A percentile compares a stretch with the other conserved stretches of the same genome.
Evolutionary conservation across 805 yeast genomes (phyloP).

Genomic region (Dipodascopsis tothii): DNA sequence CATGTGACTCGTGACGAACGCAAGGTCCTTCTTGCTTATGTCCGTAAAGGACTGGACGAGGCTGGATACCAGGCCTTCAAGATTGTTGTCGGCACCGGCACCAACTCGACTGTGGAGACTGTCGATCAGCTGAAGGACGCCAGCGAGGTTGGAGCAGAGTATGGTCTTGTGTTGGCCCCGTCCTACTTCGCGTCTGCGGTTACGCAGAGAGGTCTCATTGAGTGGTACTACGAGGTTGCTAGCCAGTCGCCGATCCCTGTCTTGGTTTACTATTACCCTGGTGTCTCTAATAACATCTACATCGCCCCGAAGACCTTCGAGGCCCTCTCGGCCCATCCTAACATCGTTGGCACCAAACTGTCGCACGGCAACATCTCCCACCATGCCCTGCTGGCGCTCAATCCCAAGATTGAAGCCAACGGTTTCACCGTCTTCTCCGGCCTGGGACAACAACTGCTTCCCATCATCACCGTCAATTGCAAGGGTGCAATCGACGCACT

Average conservation of each 20-base stretch:
- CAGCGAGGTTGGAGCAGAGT: constrained; percentile 29
- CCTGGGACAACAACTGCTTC: constrained; percentile 45
- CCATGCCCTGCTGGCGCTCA: constrained; percentile 40
- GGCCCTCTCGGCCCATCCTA: constrained; percentile 40
- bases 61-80: constrained; percentile 37
- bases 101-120: constrained; percentile 41
- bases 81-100: constrained; percentile 45
- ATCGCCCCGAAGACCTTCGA: constrained; percentile 37
- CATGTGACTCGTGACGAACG: constrained; percentile 45
- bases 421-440: constrained; percentile 44
- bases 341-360: constrained; percentile 45
- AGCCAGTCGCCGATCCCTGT: constrained; percentile 39
- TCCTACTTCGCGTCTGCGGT: constrained; percentile 43
- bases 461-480: constrained; percentile 42
- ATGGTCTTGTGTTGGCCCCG: constrained; percentile 37
- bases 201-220: constrained; percentile 41
- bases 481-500: constrained; percentile 49
- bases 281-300: constrained; percentile 40
- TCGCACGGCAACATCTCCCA: constrained; percentile 46
- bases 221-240: constrained; percentile 41
- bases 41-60: constrained; percentile 32
- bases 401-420: constrained; percentile 35
- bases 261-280: constrained; percentile 43
- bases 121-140: constrained; percentile 30
- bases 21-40: constrained; percentile 23